Evolutionary conservation across 495 filamentous ascomycete genomes (phyloP), one percentile per base, ranked within the genome.

Genomic region (Lasiosphaeria ovina): DNA sequence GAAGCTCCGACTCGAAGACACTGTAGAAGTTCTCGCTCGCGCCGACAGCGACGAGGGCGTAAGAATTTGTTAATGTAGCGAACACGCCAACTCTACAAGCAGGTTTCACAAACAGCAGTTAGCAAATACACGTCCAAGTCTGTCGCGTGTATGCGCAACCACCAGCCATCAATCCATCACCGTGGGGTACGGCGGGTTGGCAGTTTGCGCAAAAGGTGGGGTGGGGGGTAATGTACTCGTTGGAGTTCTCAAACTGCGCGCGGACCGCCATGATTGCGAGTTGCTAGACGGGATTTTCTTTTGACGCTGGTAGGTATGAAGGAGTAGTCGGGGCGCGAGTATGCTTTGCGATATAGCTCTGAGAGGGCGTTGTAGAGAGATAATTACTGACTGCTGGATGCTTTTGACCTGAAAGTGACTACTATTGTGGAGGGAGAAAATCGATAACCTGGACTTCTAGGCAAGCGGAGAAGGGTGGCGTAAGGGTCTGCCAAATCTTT

Each of bases 21-120:
- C 81, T 83, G 84, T 98, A 98, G 76, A 98, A 98, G 81, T 97
- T 98, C 84, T 97, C 93, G 64, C 90, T 96, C 51, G 89, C 92
- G 68, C 94, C 95, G 57, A 96, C 83, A 55, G 94, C 93, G 63
- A 97, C 91, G 63, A 98, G 78, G 61, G 91, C 89, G 74, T 94
- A 98, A 54, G 92, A 92, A 75, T 98, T 98, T 63, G 94, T 98
- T 67, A 98, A 86, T 61, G 90, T 96, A 50, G 92, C 77, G 72
- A 98, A 98, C 65, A 98, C 95, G 74, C 94, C 94, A 70, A 98
- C 92, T 75, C 93, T 98, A 57, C 42, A n/a, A 57, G 50, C 24
- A 10, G 35, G 51, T 34, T 40, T 53, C 51, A 54, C 52, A 40
- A 34, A 3, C 33, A 12, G 34, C 33, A 1, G 3, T 16, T 34